Conservation (phyloP, 2,329 filamentous ascomycete species). For the Cladosporium sp. region DNA sequence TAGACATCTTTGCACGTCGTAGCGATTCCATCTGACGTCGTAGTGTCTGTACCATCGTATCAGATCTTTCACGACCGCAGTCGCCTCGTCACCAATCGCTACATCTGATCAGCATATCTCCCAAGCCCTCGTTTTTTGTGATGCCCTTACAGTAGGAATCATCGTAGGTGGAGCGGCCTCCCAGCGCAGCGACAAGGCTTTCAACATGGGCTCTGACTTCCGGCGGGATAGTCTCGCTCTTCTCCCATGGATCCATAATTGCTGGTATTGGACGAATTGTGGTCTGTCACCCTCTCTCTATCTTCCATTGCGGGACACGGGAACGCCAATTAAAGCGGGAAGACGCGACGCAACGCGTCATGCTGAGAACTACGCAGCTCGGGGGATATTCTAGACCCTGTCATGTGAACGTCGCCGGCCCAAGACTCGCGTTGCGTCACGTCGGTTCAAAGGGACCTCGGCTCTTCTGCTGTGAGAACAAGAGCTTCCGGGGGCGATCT, state of each 20-base stretch:
- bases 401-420: not conserved
- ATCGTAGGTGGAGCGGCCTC: slow-evolving; percentile 30
- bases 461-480: not conserved
- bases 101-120: not conserved
- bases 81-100: slow-evolving; percentile 82
- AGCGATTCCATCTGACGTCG: slow-evolving; percentile 76
- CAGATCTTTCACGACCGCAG: slow-evolving; percentile 87
- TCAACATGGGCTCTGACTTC: slow-evolving; percentile 91
- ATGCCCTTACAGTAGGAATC: slow-evolving; percentile 52
- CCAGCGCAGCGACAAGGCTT: slow-evolving; percentile 85
- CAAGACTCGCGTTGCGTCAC: not conserved
- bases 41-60: slow-evolving; percentile 86
- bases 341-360: slow-evolving; percentile 9
- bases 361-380: not conserved
- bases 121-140: not conserved
- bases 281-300: not conserved
- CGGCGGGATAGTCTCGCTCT: slow-evolving; percentile 62
- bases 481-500: not conserved
- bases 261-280: not conserved
- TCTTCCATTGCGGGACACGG: not conserved
- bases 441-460: not conserved
- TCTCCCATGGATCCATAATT: slow-evolving; percentile 28
- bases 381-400: not conserved
- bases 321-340: not conserved
- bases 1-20: slow-evolving; percentile 90